Conservation (phyloP, 2,329 filamentous ascomycete genomes). For the Sporothrix schenckii region DNA sequence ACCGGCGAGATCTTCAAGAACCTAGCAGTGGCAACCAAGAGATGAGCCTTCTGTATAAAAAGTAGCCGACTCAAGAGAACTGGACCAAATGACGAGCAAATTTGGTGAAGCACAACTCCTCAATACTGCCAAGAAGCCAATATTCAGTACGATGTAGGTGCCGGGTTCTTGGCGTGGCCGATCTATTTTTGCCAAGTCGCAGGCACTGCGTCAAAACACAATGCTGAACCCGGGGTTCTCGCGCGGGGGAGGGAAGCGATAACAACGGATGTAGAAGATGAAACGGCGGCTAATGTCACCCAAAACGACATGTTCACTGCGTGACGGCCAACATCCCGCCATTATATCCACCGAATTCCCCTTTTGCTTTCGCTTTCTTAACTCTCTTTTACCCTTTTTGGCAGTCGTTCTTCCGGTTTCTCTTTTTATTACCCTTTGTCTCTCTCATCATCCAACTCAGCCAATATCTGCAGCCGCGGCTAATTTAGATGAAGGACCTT, state of each 20-base stretch:
- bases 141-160: neutral
- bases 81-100: neutral
- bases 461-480: slow-evolving; percentile 17
- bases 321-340: neutral
- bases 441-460: neutral
- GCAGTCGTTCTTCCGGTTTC: neutral
- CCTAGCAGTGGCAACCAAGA: neutral
- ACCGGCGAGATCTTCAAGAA: slow-evolving; percentile 10
- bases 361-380: neutral
- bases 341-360: neutral
- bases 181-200: slow-evolving; percentile 25
- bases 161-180: slow-evolving; percentile 27
- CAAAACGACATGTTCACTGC: neutral
- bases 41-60: neutral
- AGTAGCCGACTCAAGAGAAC: neutral
- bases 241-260: neutral
- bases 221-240: neutral
- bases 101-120: too few relatives aligned
- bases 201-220: slow-evolving; percentile 11
- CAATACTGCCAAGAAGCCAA: neutral
- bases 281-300: slow-evolving; percentile 35
- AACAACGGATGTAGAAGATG: slow-evolving; percentile 25
- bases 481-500: slow-evolving; percentile 35
- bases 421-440: neutral
- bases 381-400: neutral